These are phyloP conservation scores for Setomelanomma holmii DNA, from an alignment of 2,329 filamentous ascomycete species.

Conservation along the genomic window DNA sequence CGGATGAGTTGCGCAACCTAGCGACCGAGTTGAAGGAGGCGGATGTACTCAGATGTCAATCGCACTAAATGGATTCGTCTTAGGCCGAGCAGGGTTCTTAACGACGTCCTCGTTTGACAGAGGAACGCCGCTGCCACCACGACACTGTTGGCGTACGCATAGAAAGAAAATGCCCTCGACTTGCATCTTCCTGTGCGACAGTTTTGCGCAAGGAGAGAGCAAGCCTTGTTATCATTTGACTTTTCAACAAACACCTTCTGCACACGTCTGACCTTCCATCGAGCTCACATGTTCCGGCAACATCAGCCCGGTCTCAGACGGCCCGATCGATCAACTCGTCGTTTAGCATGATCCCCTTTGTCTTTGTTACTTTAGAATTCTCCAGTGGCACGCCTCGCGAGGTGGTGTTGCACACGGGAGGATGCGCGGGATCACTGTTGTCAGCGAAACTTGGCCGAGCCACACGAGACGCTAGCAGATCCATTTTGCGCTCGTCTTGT, in stretches of 20 bases:
- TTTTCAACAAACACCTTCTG: neutral
- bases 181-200: slow-evolving; percentile 2
- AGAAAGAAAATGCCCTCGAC: neutral
- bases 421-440: slow-evolving; percentile 13
- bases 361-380: neutral
- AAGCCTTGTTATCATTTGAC: neutral
- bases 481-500: slow-evolving; percentile 22
- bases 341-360: neutral
- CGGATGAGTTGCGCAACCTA: slow-evolving; percentile 17
- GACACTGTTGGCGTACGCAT: slow-evolving; percentile 11
- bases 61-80: slow-evolving; percentile 20
- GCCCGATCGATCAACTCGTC: slow-evolving; percentile 15
- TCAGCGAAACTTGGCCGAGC: slow-evolving; percentile 6
- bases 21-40: slow-evolving; percentile 31
- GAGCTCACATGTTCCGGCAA: slow-evolving; percentile 24
- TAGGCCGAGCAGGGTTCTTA: slow-evolving; percentile 7
- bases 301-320: slow-evolving; percentile 32
- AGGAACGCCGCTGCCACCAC: slow-evolving; percentile 17
- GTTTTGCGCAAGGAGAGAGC: neutral
- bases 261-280: slow-evolving; percentile 21
- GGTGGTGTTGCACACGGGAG: slow-evolving; percentile 23
- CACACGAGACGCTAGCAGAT: slow-evolving; percentile 23
- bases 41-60: slow-evolving; percentile 21
- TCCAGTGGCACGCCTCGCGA: slow-evolving; percentile 13
- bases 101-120: slow-evolving; percentile 8